Conservation (phyloP, 2,329 filamentous ascomycete genomes). For the Trichoderma sp. region DNA sequence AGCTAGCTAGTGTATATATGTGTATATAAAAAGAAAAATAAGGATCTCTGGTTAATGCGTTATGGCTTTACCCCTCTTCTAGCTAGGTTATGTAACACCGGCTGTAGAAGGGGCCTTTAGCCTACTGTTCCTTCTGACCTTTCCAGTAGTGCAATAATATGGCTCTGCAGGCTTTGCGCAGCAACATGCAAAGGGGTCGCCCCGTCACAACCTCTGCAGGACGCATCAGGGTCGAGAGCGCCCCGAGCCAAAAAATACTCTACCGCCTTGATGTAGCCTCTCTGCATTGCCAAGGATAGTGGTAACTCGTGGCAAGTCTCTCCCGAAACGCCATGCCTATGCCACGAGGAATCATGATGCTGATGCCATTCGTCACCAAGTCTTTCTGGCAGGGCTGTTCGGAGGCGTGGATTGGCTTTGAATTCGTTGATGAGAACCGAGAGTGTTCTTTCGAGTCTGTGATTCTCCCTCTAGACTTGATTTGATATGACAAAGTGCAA, state of each 20-base stretch:
- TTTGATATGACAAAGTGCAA: neutral
- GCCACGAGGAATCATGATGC: neutral
- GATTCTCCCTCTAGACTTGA: too few relatives aligned
- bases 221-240: neutral
- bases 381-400: neutral
- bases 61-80: too few relatives aligned
- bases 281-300: too few relatives aligned
- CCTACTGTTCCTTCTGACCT: too few relatives aligned
- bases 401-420: neutral
- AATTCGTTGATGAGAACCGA: neutral
- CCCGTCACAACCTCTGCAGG: conserved; percentile 1
- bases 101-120: too few relatives aligned
- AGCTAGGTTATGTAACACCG: too few relatives aligned
- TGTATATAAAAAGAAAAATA: too few relatives aligned
- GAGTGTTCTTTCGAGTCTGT: too few relatives aligned
- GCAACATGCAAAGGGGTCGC: conserved; percentile 13
- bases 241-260: neutral
- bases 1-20: too few relatives aligned
- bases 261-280: accelerated
- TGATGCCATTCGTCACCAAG: neutral
- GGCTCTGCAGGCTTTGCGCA: neutral
- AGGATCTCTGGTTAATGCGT: too few relatives aligned
- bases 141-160: too few relatives aligned
- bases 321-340: accelerated
- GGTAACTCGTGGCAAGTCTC: neutral